Evolutionary conservation across 176 grass and related monocot species (phyloP).

Genomic region (Bolboschoenus planiculmis): DNA sequence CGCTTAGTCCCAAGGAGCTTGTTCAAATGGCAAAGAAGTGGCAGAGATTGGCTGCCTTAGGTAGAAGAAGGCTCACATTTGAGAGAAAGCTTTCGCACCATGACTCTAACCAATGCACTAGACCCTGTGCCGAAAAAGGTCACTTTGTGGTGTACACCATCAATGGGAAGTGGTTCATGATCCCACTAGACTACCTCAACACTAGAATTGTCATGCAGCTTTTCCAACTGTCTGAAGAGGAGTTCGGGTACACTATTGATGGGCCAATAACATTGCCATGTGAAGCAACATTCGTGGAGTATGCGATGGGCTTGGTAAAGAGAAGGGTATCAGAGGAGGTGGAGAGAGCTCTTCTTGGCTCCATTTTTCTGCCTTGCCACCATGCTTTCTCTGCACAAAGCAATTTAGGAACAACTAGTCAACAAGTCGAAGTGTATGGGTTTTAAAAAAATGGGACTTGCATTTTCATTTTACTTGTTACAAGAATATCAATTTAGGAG

Average conservation of each 20-base stretch:
- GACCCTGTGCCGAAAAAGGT: constrained; percentile 34
- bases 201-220: constrained; percentile 44
- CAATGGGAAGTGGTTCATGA: constrained; percentile 43
- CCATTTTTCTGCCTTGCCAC: constrained; percentile 36
- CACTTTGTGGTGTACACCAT: constrained; percentile 32
- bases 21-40: too few relatives aligned
- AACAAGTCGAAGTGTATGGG: neutral
- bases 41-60: too few relatives aligned
- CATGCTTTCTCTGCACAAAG: constrained; percentile 3
- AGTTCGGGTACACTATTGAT: constrained; percentile 44
- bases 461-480: neutral
- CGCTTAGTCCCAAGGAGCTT: too few relatives aligned
- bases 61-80: too few relatives aligned
- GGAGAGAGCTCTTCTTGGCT: constrained; percentile 40
- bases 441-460: neutral
- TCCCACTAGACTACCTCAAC: constrained; percentile 37
- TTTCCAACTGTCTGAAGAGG: constrained; percentile 42
- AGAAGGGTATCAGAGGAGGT: constrained; percentile 50
- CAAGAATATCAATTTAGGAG: neutral
- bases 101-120: constrained; percentile 19
- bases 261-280: constrained; percentile 54
- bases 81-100: too few relatives aligned
- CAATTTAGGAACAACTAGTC: neutral
- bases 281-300: constrained; percentile 50
- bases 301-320: constrained; percentile 42